Evolutionary conservation across 495 filamentous ascomycete species (phyloP), one percentile per base, ranked within the genome.

Genomic region (Neurospora sp.): DNA sequence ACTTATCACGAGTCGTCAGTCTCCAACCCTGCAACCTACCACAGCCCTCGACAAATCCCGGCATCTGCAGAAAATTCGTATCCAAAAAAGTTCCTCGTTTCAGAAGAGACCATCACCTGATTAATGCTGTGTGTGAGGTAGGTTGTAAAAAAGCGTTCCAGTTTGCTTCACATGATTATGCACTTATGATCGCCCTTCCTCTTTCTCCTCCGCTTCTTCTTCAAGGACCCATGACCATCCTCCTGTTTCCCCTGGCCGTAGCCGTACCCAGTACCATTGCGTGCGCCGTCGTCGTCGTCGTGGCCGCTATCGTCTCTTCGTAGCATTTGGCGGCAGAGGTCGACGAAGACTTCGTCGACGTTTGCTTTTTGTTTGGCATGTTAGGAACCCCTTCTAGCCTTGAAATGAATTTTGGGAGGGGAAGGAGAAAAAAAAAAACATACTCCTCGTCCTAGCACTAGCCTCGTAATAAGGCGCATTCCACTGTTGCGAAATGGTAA

Each of bases 381-480:
- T 46, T n/a, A 46, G 42, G 5, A 35, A 5, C 5, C 35, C 35
- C 35, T 5, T 35, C 5, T 2, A 31, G 2, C 27, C 27, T 1
- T 27, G 27, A 27, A 27, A 27, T n/a, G n/a, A n/a, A n/a, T n/a
- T n/a, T n/a, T n/a, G n/a, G n/a, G n/a, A n/a, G n/a, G n/a, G n/a
- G n/a, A n/a, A n/a, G n/a, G n/a, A n/a, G n/a, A n/a, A n/a, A 27
- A 27, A 27, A 31, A 31, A 31, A 38, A 38, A 83, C 84, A 72
- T 80, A 89, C 87, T 86, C 74, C 85, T 80, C 77, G 92, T 89
- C 71, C 94, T 87, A 48, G 96, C 96, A 71, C 90, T 93, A 35
- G 96, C 92, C 85, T 99, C 96, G 80, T 98, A 98, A 81, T 98
- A 98, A 3, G 96, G 96, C 38, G 92, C 92, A 48, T 91, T 92